Percentiles rank a stretch among this genome's conserved stretches.
These are phyloP conservation scores for Warburgia ugandensis DNA, from an alignment of 164 flowering plant genomes.

Conservation along the genomic window DNA sequence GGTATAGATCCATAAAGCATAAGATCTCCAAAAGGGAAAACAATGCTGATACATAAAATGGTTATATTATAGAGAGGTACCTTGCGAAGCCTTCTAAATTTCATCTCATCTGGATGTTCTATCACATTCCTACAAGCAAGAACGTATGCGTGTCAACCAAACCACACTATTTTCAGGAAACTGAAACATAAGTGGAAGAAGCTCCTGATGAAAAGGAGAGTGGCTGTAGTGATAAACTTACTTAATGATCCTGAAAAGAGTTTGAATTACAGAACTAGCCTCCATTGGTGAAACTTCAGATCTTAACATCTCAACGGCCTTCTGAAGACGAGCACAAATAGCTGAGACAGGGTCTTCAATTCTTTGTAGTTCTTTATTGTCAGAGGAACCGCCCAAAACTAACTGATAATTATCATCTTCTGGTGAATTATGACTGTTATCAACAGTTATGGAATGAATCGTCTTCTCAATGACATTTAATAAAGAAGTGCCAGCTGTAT, in stretches of 20 bases:
- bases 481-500: slow-evolving; percentile 8
- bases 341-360: slow-evolving; percentile 67
- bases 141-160: not conserved
- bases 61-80: slow-evolving; percentile 23
- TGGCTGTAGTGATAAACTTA: slow-evolving; percentile 12
- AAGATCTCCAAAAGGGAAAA: too few relatives aligned
- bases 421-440: not conserved
- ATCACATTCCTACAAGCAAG: slow-evolving; percentile 58
- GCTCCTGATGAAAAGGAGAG: not conserved
- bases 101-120: slow-evolving; percentile 73
- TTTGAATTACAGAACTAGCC: slow-evolving; percentile 43
- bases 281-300: slow-evolving; percentile 50
- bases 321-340: slow-evolving; percentile 52
- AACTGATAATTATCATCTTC: not conserved
- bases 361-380: slow-evolving; percentile 38
- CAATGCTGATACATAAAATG: not conserved
- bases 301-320: slow-evolving; percentile 49
- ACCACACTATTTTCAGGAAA: not conserved
- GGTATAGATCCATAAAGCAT: not conserved
- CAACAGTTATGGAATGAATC: not conserved
- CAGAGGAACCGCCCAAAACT: not conserved
- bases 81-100: slow-evolving; percentile 76
- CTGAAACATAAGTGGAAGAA: not conserved
- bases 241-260: slow-evolving; percentile 71
- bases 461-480: too few relatives aligned